Conservation (phyloP, 2,329 filamentous ascomycete genomes). For the Bipolaris sorokiniana region DNA sequence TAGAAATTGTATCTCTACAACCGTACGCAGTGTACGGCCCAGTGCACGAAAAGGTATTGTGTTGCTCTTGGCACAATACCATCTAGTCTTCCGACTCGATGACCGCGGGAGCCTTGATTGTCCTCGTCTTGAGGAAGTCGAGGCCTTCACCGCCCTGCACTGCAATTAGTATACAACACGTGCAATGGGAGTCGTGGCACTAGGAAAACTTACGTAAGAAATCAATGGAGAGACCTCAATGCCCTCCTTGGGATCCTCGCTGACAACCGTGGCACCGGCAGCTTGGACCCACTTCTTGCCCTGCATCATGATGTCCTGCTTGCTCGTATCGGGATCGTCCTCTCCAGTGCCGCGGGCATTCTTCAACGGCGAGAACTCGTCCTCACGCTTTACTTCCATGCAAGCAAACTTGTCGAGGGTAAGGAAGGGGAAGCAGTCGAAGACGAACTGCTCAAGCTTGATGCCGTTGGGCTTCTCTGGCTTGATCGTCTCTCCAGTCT, state of each 20-base stretch:
- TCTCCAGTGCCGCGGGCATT: constrained; percentile 82
- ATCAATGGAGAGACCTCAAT: constrained; percentile 91
- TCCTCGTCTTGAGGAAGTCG: constrained; percentile 64
- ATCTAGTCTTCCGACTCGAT: constrained; percentile 64
- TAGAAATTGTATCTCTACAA: background rate
- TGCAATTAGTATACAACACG: background rate
- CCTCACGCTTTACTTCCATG: constrained; percentile 94
- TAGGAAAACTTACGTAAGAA: constrained; percentile 79
- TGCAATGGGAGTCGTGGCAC: background rate
- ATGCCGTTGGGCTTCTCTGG: constrained; percentile 95
- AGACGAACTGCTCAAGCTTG: constrained; percentile 99
- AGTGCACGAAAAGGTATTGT: background rate
- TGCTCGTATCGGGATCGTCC: constrained; percentile 94
- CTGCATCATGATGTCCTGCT: constrained; percentile 85
- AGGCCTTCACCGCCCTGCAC: constrained; percentile 67
- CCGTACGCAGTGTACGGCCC: background rate
- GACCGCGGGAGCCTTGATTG: constrained; percentile 68
- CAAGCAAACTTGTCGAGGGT: constrained; percentile 88
- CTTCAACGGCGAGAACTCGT: constrained; percentile 98
- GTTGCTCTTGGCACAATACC: background rate
- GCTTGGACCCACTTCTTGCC: constrained; percentile 84
- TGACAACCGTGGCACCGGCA: constrained; percentile 76
- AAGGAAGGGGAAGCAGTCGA: constrained; percentile 94
- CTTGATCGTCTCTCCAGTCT: constrained; percentile 81
- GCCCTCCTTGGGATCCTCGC: constrained; percentile 63